Conservation (phyloP, 2,329 filamentous ascomycete species). For the Fonsecaea monophora region DNA sequence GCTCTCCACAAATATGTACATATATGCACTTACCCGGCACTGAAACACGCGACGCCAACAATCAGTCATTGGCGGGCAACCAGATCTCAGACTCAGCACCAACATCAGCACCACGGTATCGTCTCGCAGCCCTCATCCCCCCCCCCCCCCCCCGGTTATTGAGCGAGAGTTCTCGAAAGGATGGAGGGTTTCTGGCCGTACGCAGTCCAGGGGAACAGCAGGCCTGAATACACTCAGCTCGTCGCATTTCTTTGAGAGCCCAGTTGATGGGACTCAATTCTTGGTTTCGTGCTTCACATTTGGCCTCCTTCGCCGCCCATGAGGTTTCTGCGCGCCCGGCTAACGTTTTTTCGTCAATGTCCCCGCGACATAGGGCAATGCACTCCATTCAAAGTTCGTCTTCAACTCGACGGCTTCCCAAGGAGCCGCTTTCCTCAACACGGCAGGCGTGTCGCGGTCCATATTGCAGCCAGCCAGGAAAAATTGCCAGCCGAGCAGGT, state of each 20-base stretch:
- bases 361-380: constrained; percentile 52
- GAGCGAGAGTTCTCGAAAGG: neutral
- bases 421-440: constrained; percentile 52
- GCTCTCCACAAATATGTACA: neutral
- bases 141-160: neutral
- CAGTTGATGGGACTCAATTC: constrained; percentile 1
- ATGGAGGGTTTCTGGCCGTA: neutral
- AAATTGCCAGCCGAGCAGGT: constrained; percentile 57
- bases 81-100: neutral
- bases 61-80: neutral
- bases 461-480: constrained; percentile 61
- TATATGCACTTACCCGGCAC: neutral
- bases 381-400: constrained; percentile 47
- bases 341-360: constrained; percentile 46
- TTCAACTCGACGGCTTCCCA: constrained; percentile 60
- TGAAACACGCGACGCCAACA: neutral
- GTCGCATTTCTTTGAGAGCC: neutral
- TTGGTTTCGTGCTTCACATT: neutral
- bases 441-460: constrained; percentile 56
- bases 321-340: neutral
- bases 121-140: neutral
- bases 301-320: neutral
- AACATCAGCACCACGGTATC: neutral
- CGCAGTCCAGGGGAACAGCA: neutral
- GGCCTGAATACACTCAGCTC: neutral